Evolutionary conservation across 116 monocot genomes (phyloP).

Genomic region (Papilionanthe hybrid): DNA sequence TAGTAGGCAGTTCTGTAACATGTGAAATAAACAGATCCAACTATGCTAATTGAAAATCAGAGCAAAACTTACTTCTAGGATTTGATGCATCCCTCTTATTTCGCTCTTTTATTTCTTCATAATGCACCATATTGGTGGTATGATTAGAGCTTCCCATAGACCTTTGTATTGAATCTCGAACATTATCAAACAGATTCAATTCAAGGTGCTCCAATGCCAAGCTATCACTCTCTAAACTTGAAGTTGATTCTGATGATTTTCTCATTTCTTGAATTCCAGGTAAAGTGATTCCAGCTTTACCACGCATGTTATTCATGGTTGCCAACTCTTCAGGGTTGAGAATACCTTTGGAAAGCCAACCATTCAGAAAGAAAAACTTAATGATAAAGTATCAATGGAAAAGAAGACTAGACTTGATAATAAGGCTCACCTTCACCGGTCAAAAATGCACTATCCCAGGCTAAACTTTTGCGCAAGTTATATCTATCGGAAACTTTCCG

Average conservation of each 20-base stretch:
- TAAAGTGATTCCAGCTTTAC: constrained; percentile 23
- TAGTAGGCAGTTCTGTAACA: not conserved
- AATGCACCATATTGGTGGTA: constrained; percentile 2
- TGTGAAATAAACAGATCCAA: constrained; percentile 1
- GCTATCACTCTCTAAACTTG: constrained; percentile 55
- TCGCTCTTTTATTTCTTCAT: constrained; percentile 3
- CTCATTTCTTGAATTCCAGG: constrained; percentile 53
- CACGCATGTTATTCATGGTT: constrained; percentile 50
- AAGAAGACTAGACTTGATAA: not conserved
- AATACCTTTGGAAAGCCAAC: constrained; percentile 42
- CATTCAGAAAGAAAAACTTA: constrained; percentile 2
- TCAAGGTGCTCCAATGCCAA: constrained; percentile 58
- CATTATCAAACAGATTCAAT: constrained; percentile 61
- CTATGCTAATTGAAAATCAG: not conserved
- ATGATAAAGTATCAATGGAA: not conserved
- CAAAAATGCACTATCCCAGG: constrained; percentile 93
- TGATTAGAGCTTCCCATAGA: constrained; percentile 29
- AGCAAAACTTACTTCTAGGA: constrained; percentile 23
- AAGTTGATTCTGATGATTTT: constrained; percentile 57
- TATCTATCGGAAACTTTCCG: constrained; percentile 21
- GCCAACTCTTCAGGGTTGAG: constrained; percentile 79
- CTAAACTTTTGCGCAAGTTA: constrained; percentile 86
- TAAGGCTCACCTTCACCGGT: constrained; percentile 59
- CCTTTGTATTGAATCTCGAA: constrained; percentile 72
- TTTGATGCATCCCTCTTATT: constrained; percentile 14